These are phyloP conservation scores for Debaryomyces sp. DNA, from an alignment of 1,139 yeast species.

Conservation along the genomic window DNA sequence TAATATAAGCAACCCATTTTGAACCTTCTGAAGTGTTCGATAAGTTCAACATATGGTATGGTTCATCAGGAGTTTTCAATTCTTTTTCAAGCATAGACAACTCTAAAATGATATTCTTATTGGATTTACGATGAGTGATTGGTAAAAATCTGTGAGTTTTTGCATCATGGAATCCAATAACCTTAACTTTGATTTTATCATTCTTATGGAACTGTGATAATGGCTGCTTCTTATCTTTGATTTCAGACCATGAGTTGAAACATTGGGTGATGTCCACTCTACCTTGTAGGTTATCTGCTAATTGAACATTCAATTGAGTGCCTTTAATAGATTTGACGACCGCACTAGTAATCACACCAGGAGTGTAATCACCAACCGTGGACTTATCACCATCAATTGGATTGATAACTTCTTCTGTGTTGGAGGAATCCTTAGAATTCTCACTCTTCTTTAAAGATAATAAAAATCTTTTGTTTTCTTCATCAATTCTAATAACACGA, in stretches of 20 bases:
- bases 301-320: slow-evolving; percentile 72
- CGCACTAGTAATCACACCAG: slow-evolving; percentile 68
- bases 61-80: slow-evolving; percentile 21
- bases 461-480: slow-evolving; percentile 69
- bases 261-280: slow-evolving; percentile 78
- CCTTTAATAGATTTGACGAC: slow-evolving; percentile 64
- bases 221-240: slow-evolving; percentile 62
- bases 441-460: slow-evolving; percentile 53
- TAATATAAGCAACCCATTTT: slow-evolving; percentile 53
- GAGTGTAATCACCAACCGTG: slow-evolving; percentile 51
- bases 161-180: slow-evolving; percentile 79
- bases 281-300: slow-evolving; percentile 82
- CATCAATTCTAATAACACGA: slow-evolving; percentile 63
- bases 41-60: slow-evolving; percentile 33
- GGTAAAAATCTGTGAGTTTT: slow-evolving; percentile 72
- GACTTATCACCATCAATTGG: slow-evolving; percentile 63
- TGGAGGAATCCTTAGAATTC: slow-evolving; percentile 23
- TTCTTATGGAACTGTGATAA: slow-evolving; percentile 62
- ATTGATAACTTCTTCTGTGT: slow-evolving; percentile 38
- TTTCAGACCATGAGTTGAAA: slow-evolving; percentile 57
- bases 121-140: slow-evolving; percentile 57
- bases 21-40: slow-evolving; percentile 46
- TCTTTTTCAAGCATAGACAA: slow-evolving; percentile 54
- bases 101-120: slow-evolving; percentile 64
- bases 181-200: slow-evolving; percentile 59